Evolutionary conservation across 768 basidiomycete species (phyloP).

Genomic region (Cystofilobasidium bisporidii): DNA sequence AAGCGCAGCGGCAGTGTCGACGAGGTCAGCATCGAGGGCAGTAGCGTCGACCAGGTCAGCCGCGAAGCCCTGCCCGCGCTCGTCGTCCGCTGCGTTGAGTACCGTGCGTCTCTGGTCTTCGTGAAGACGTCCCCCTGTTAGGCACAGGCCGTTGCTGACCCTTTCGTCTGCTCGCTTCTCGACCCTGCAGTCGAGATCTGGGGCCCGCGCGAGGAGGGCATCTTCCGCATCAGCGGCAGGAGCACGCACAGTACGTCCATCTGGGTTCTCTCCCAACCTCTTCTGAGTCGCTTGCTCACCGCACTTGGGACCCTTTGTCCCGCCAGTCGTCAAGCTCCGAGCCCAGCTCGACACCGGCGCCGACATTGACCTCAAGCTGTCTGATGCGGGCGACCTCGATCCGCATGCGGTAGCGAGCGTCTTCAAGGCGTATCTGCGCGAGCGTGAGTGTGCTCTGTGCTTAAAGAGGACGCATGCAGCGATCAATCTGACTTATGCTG

Average conservation of each 20-base stretch:
- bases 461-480: background rate
- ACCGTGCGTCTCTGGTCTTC: constrained; percentile 32
- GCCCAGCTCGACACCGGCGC: constrained; percentile 49
- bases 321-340: constrained; percentile 14
- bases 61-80: constrained; percentile 53
- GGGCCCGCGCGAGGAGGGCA: constrained; percentile 27
- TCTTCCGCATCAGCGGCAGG: constrained; percentile 65
- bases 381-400: constrained; percentile 75
- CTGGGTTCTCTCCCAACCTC: too few relatives aligned
- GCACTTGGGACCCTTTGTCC: too few relatives aligned
- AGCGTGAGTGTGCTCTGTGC: constrained; percentile 54
- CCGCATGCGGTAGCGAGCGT: constrained; percentile 88
- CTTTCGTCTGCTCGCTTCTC: too few relatives aligned
- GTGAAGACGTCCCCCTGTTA: too few relatives aligned
- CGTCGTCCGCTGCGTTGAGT: constrained; percentile 70
- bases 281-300: too few relatives aligned
- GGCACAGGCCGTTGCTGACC: too few relatives aligned
- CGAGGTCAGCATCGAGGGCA: constrained; percentile 44
- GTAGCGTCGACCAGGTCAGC: constrained; percentile 11
- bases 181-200: constrained; percentile 27
- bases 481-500: background rate
- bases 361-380: constrained; percentile 71
- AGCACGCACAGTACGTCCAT: constrained; percentile 54
- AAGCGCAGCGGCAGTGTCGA: constrained; percentile 19
- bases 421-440: constrained; percentile 85